Conservation (phyloP, 2,329 filamentous ascomycete species). For the Nannizzia gypsea region DNA sequence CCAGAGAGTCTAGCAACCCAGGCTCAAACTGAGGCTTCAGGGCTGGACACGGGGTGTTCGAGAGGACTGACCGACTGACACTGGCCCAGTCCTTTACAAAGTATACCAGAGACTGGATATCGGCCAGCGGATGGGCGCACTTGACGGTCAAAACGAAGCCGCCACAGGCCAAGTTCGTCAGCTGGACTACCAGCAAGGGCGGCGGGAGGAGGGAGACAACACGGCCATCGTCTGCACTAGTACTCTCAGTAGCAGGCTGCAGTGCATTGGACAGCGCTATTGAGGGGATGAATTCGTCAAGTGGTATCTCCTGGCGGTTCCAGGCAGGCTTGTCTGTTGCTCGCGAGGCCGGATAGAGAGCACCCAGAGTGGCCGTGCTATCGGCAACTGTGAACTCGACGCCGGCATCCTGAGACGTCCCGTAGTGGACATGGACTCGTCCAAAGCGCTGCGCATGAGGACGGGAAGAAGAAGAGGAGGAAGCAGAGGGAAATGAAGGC, state of each 20-base stretch:
- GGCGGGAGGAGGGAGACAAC: conserved; percentile 13
- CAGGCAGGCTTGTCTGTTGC: neutral
- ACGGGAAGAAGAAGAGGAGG: no score
- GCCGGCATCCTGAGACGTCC: neutral
- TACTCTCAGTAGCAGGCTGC: conserved; percentile 17
- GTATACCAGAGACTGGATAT: conserved; percentile 33
- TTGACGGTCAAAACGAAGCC: conserved; percentile 34
- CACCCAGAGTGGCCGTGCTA: neutral
- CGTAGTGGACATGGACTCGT: neutral
- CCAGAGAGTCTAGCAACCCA: neutral
- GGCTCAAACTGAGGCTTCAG: conserved; percentile 15
- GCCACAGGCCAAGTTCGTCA: conserved; percentile 33
- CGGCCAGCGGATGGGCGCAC: conserved; percentile 36
- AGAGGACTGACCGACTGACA: conserved; percentile 16
- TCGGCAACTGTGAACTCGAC: neutral
- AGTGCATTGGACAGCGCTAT: neutral
- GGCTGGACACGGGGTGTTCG: conserved; percentile 30
- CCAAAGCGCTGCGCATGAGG: neutral
- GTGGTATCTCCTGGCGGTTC: neutral
- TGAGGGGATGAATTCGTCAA: neutral
- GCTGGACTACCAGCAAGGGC: conserved; percentile 28
- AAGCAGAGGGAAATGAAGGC: no score
- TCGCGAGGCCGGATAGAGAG: neutral
- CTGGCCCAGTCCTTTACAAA: conserved; percentile 35
- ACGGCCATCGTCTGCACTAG: conserved; percentile 18